Evolutionary conservation across 805 yeast species (phyloP).

Genomic region (Metschnikowia sp.): DNA sequence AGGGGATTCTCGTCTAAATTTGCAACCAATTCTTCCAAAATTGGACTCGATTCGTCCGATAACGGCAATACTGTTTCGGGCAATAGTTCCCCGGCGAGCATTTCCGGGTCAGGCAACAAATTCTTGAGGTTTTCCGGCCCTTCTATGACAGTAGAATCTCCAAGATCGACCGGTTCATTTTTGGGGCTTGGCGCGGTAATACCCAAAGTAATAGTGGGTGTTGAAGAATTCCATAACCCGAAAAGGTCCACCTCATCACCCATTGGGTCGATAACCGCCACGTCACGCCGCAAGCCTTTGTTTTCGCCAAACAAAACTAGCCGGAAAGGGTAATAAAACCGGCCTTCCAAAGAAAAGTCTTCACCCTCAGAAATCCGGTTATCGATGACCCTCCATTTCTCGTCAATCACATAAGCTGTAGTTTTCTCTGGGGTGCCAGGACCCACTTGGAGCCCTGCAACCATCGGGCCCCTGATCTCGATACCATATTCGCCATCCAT

Average conservation of each 20-base stretch:
- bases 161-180: no score
- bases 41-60: no score
- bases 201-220: no score
- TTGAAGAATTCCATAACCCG: background rate
- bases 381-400: background rate
- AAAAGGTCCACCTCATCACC: background rate
- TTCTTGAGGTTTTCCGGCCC: no score
- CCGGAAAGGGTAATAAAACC: background rate
- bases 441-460: background rate
- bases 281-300: background rate
- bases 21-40: no score
- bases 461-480: background rate
- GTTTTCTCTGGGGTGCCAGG: background rate
- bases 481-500: background rate
- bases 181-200: no score
- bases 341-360: background rate
- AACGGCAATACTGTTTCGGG: no score
- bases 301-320: background rate
- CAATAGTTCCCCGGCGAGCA: no score
- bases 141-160: no score
- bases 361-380: background rate
- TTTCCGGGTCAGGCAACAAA: no score
- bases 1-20: no score
- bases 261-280: background rate
- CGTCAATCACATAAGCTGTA: background rate